A percentile compares a stretch with the other conserved stretches of the same genome.
Evolutionary conservation across 1,284 basidiomycete species (phyloP).

Genomic region (Pseudozyma hubeiensis): DNA sequence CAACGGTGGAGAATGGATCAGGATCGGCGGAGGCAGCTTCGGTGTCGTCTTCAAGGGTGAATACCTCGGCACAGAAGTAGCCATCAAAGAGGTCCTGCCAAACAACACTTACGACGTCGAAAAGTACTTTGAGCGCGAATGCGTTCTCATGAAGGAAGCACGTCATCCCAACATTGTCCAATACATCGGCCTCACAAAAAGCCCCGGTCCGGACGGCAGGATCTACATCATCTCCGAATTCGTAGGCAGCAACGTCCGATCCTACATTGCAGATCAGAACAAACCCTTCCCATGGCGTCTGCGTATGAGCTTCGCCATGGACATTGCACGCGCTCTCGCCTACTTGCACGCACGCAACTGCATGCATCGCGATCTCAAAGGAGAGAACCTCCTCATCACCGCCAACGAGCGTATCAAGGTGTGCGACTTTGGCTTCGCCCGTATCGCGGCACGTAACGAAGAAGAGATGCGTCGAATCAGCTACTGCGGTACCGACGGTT

Average conservation of each 20-base stretch:
- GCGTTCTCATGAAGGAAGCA: conserved; percentile 92
- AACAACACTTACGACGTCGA: conserved; percentile 88
- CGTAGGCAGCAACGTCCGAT: conserved; percentile 61
- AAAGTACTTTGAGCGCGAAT: conserved; percentile 98
- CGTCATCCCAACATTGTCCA: conserved; percentile 93
- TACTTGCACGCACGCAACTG: conserved; percentile 90
- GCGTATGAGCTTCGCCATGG: conserved; percentile 90
- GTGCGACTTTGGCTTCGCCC: conserved; percentile 92
- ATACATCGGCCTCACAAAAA: conserved; percentile 90
- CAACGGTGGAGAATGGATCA: conserved; percentile 58
- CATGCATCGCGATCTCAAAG: conserved; percentile 85
- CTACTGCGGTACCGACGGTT: conserved; percentile 89
- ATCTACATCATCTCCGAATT: conserved; percentile 67
- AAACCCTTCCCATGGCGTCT: conserved; percentile 70
- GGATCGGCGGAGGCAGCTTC: conserved; percentile 63
- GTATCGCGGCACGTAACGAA: conserved; percentile 89
- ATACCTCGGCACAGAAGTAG: conserved; percentile 94
- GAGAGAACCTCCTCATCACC: conserved; percentile 95
- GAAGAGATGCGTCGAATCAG: conserved; percentile 91
- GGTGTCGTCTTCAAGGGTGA: conserved; percentile 73
- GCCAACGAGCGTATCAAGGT: conserved; percentile 93
- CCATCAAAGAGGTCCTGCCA: conserved; percentile 93
- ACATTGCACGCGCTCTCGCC: conserved; percentile 91
- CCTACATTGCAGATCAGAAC: conserved; percentile 58
- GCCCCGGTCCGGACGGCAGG: conserved; percentile 82